Percentiles rank a stretch among this genome's conserved stretches.
These are phyloP conservation scores for Corylus americana DNA, from an alignment of 306 rosid genomes.

Conservation along the genomic window DNA sequence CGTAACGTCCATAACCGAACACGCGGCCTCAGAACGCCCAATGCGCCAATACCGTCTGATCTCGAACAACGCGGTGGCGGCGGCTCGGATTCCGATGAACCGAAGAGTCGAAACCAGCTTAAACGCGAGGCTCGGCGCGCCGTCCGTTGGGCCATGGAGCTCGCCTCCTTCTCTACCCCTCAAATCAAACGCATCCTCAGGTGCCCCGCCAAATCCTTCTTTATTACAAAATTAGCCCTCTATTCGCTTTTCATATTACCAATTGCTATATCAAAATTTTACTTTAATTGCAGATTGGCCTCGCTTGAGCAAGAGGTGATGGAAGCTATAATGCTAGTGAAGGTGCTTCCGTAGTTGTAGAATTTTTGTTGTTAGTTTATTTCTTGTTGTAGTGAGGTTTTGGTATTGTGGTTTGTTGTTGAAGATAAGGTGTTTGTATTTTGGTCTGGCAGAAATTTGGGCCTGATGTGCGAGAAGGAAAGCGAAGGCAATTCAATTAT, in stretches of 20 bases:
- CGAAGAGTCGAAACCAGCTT: conserved; percentile 79
- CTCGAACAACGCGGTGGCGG: conserved; percentile 18
- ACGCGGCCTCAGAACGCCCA: conserved; percentile 44
- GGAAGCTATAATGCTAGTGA: conserved; percentile 68
- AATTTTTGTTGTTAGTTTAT: conserved; percentile 29
- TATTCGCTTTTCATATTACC: not conserved
- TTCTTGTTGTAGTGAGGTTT: not conserved
- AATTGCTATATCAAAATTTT: not conserved
- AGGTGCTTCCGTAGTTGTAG: conserved; percentile 47
- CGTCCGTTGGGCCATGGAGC: conserved; percentile 78
- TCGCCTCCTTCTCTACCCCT: conserved; percentile 68
- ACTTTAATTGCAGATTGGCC: conserved; percentile 46
- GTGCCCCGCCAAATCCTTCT: conserved; percentile 21
- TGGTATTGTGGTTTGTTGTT: conserved; percentile 22
- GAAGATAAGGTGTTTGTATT: conserved; percentile 64
- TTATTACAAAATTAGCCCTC: not conserved
- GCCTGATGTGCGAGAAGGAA: conserved; percentile 91
- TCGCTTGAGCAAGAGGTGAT: conserved; percentile 58
- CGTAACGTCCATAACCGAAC: conserved; percentile 38
- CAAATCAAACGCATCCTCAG: conserved; percentile 81
- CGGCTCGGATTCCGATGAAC: conserved; percentile 35
- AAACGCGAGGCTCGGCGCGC: conserved; percentile 86
- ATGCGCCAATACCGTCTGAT: conserved; percentile 29
- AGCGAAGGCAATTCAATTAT: conserved; percentile 86
- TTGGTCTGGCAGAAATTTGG: conserved; percentile 68